A percentile compares a stretch with the other conserved stretches of the same genome.
phyloP scores from a whole-genome alignment of 179 eudicot genomes.

The Nepenthes alata region DNA sequence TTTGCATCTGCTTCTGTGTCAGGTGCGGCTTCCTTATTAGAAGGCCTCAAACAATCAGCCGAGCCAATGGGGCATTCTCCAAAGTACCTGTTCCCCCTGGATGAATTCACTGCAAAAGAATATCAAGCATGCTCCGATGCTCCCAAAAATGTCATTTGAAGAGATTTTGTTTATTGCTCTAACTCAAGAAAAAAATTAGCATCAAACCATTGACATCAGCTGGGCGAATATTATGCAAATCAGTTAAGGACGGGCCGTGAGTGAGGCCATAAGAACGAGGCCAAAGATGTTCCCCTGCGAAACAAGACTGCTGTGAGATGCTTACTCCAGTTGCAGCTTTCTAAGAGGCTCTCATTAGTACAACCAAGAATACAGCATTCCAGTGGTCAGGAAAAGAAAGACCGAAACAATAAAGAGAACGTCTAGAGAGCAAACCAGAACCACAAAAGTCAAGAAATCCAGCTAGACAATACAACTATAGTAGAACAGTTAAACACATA shows the following conservation, averaged over 20 bases:
- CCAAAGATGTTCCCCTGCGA: slow-evolving; percentile 57
- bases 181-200: slow-evolving; percentile 1
- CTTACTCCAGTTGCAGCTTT: background rate
- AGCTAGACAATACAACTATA: no score
- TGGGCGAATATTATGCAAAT: slow-evolving; percentile 53
- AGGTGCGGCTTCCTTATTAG: slow-evolving; percentile 44
- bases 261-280: slow-evolving; percentile 44
- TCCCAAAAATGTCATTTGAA: background rate
- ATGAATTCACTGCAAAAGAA: slow-evolving; percentile 37
- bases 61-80: slow-evolving; percentile 35
- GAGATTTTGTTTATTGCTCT: background rate
- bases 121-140: background rate
- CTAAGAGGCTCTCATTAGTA: background rate
- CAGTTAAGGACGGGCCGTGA: slow-evolving; percentile 28
- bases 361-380: no score
- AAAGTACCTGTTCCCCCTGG: slow-evolving; percentile 47
- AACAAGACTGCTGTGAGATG: background rate
- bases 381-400: background rate
- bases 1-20: slow-evolving; percentile 41
- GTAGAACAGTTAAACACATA: no score
- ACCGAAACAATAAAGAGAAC: no score
- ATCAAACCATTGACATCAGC: slow-evolving; percentile 44
- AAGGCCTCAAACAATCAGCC: slow-evolving; percentile 31
- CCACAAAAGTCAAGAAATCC: no score
- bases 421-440: no score